A percentile compares a stretch with the other conserved stretches of the same genome.
Conservation (phyloP, 805 yeast species). For the Kregervanrija delftensis region DNA sequence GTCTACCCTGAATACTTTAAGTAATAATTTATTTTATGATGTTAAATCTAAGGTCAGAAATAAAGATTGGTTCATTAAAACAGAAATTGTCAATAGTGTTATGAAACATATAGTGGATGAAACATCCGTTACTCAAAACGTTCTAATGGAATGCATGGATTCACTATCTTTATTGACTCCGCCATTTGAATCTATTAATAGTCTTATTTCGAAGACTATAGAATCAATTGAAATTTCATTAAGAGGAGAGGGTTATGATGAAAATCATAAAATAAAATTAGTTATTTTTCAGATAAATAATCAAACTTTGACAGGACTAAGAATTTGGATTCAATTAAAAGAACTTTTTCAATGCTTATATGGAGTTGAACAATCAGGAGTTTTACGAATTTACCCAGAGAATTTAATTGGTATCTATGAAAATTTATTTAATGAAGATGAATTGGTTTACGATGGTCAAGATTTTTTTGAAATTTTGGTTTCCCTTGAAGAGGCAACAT, state of each 20-base stretch:
- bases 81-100: constrained; percentile 10
- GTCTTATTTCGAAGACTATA: constrained; percentile 44
- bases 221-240: constrained; percentile 59
- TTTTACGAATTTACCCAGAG: constrained; percentile 22
- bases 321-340: constrained; percentile 35
- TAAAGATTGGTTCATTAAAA: constrained; percentile 24
- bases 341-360: constrained; percentile 21
- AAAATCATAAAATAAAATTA: constrained; percentile 23
- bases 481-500: constrained; percentile 41
- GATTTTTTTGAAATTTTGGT: constrained; percentile 52
- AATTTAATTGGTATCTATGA: constrained; percentile 40
- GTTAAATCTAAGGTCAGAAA: constrained; percentile 19
- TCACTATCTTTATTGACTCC: constrained; percentile 18
- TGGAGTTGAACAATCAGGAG: constrained; percentile 15
- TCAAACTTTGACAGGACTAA: constrained; percentile 51
- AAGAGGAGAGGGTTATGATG: constrained; percentile 40
- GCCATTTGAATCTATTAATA: constrained; percentile 27
- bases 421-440: constrained; percentile 40
- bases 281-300: constrained; percentile 53
- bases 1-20: constrained; percentile 11
- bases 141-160: constrained; percentile 20
- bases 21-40: constrained; percentile 14
- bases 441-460: constrained; percentile 26
- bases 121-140: constrained; percentile 16
- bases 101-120: constrained; percentile 8